Evolutionary conservation across 495 filamentous ascomycete genomes (phyloP).

Genomic region (Letharia columbiana): DNA sequence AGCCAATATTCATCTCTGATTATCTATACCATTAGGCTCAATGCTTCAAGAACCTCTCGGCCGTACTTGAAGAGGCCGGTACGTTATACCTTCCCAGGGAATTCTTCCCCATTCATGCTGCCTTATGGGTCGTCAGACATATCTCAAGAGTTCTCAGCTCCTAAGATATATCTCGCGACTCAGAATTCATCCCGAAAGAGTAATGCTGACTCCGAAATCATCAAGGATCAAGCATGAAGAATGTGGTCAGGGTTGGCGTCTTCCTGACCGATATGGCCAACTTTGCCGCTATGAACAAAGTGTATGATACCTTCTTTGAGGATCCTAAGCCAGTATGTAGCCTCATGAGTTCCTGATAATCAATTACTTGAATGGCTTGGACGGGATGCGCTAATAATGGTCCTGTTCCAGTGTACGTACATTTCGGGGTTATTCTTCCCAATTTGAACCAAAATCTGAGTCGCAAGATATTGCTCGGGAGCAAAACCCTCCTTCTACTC

Average conservation of each 20-base stretch:
- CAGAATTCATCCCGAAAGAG: too few relatives aligned
- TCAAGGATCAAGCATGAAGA: constrained; percentile 43
- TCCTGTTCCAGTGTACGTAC: constrained; percentile 24
- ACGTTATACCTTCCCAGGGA: too few relatives aligned
- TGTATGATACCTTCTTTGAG: constrained; percentile 49
- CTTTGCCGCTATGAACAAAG: constrained; percentile 57
- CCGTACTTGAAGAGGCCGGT: constrained; percentile 55
- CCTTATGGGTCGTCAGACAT: too few relatives aligned
- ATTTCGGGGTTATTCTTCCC: too few relatives aligned
- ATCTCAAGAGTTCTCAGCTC: too few relatives aligned
- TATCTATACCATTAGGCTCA: constrained; percentile 29
- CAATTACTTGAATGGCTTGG: neutral
- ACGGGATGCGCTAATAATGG: neutral
- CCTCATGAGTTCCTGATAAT: constrained; percentile 11
- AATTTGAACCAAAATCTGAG: too few relatives aligned
- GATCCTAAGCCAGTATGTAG: constrained; percentile 45
- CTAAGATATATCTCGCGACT: too few relatives aligned
- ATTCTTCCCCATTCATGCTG: too few relatives aligned
- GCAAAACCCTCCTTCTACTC: too few relatives aligned
- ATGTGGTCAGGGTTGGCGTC: constrained; percentile 63
- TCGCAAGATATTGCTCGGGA: too few relatives aligned
- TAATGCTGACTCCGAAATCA: too few relatives aligned
- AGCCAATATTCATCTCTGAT: neutral
- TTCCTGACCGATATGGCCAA: constrained; percentile 63
- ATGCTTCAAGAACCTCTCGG: constrained; percentile 53